Evolutionary conservation across 768 basidiomycete species (phyloP), one percentile per base, ranked within the genome.

Genomic region (Naganishia onofrii): DNA sequence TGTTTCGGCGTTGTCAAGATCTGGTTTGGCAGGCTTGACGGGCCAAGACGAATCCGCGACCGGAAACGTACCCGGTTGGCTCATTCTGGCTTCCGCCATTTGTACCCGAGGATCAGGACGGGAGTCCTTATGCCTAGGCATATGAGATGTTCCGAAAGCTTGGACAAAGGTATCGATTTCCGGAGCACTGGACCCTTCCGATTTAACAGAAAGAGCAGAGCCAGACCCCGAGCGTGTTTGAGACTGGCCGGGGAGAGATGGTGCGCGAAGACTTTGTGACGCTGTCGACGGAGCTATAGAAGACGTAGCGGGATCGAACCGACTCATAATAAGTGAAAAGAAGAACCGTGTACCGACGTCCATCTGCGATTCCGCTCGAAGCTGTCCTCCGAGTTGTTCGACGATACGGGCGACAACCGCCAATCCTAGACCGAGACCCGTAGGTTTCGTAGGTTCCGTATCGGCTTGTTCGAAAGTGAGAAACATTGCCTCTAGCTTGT

Each of bases 361-460:
- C n/a, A 86, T 82, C 63, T 85, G 84, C 0, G 89, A 91, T 69
- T 91, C 89, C 3, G 90, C 90, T 7, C 89, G 86, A 1, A 93
- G 84, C 77, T 90, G 90, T 3, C 90, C 91, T 0, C 87, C 88
- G 1, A 91, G 84, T 71, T 90, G 90, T 73, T 88, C 87, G 3
- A 91, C 88, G 51, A 91, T 90, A 19, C 90, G 84, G 0, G 89
- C 89, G 13, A 92, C 90, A 7, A 91, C 88, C 3, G 91, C 90
- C 34, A 91, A 82, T 3, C 90, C 90, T 17, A 92, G 84, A 6
- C 90, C 89, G 84, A 82, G 69, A 52, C 55, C 58, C 0, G 82
- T 82, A 26, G 78, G 74, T 72, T 79, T 83, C 10, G 84, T 76
- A 65, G 84, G 82, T 23, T 83, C 80, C 0, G 83, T 84, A 75